phyloP scores from a whole-genome alignment of 1,139 yeast species.

The Hansenula lynferdii region DNA sequence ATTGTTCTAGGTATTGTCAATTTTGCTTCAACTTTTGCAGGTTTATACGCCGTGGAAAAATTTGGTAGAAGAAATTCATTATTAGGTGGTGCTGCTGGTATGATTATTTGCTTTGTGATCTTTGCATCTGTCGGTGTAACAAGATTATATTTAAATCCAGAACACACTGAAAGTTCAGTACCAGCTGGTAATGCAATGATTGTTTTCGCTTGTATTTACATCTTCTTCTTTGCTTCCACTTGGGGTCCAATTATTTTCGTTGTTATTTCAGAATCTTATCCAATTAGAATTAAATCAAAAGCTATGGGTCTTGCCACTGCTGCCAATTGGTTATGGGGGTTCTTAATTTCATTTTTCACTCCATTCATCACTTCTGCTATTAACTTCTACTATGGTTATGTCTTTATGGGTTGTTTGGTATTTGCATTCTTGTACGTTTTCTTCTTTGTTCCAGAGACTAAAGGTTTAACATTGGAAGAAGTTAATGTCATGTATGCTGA shows the following conservation, averaged over 20 bases:
- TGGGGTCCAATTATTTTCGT: conserved; percentile 81
- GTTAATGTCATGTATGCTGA: conserved; percentile 48
- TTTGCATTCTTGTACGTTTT: conserved; percentile 56
- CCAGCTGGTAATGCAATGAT: conserved; percentile 72
- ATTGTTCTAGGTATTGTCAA: conserved; percentile 73
- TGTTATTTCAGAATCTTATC: conserved; percentile 66
- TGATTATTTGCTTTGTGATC: conserved; percentile 57
- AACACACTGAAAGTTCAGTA: conserved; percentile 27
- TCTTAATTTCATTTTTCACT: conserved; percentile 69
- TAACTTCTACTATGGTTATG: conserved; percentile 61
- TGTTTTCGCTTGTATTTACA: conserved; percentile 67
- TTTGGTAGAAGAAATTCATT: conserved; percentile 66
- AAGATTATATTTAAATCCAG: conserved; percentile 49
- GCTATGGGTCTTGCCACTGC: conserved; percentile 69
- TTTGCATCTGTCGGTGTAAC: conserved; percentile 65
- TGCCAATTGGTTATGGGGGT: conserved; percentile 72
- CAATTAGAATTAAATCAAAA: conserved; percentile 55
- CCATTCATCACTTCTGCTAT: conserved; percentile 55
- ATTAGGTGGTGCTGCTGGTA: conserved; percentile 55
- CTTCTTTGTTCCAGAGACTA: conserved; percentile 64
- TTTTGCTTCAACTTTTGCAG: conserved; percentile 65
- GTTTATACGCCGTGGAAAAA: conserved; percentile 58
- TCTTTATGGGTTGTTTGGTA: conserved; percentile 60
- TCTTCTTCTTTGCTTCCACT: conserved; percentile 71
- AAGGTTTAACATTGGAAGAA: conserved; percentile 64